Base-by-base conservation (phyloP, 2,329 filamentous ascomycete species). In the Hypoxylon sp. region DNA sequence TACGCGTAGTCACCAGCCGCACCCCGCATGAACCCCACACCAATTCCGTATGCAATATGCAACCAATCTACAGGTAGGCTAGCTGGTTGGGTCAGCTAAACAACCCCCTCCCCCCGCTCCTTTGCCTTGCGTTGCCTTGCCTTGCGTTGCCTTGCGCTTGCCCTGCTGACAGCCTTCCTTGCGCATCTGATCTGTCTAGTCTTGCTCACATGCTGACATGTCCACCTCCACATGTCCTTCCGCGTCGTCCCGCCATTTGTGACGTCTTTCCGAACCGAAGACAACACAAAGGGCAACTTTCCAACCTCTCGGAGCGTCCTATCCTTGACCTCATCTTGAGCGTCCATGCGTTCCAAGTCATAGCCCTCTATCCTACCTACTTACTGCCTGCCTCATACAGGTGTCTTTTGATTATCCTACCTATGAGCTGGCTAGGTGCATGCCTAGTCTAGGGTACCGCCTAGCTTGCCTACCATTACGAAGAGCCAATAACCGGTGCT, bases 131-230 rank as follows among this genome's bases (percentile, higher is more conserved):
- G 53, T n/a, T n/a, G n/a, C n/a, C n/a, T n/a, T n/a, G n/a, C n/a
- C n/a, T n/a, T n/a, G n/a, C n/a, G n/a, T n/a, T n/a, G n/a, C n/a
- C n/a, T n/a, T n/a, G n/a, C n/a, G n/a, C n/a, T n/a, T n/a, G n/a
- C n/a, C n/a, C n/a, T n/a, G n/a, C n/a, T n/a, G n/a, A n/a, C n/a
- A n/a, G n/a, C n/a, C n/a, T n/a, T n/a, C n/a, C n/a, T n/a, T n/a
- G 51, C 48, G 57, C 60, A 55, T 42, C 52, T 60, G 49, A 60
- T 57, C 56, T 51, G 27, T 45, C 43, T 33, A 33, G 43, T 35
- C 46, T 55, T 56, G 60, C 48, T 63, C 60, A 62, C 56, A 60
- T 63, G 60, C 6, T 13, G n/a, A n/a, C n/a, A n/a, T n/a, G n/a
- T n/a, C n/a, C n/a, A n/a, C 20, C 31, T 27, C 48, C 26, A 15